Evolutionary conservation across 2,329 filamentous ascomycete species (phyloP).

Genomic region (Fusarium virguliforme): DNA sequence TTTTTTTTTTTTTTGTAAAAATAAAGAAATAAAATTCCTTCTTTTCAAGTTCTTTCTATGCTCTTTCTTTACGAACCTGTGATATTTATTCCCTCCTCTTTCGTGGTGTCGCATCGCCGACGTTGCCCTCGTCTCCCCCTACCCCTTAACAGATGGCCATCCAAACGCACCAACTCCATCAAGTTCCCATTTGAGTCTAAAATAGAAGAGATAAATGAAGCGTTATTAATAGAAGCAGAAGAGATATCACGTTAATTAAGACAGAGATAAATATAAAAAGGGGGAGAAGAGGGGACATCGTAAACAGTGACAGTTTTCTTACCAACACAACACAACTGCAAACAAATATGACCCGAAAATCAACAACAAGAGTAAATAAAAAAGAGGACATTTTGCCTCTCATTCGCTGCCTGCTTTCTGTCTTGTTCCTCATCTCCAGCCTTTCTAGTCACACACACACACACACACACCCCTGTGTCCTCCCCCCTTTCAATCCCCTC

Average conservation of each 20-base stretch:
- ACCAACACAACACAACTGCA: conserved; percentile 8
- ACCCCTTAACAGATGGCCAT: background rate
- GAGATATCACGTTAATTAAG: conserved; percentile 40
- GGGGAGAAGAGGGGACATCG: background rate
- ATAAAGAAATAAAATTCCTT: too few relatives aligned
- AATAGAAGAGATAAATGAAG: background rate
- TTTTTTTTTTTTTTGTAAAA: too few relatives aligned
- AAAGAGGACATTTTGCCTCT: conserved; percentile 31
- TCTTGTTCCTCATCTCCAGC: conserved; percentile 20
- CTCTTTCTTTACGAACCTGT: too few relatives aligned
- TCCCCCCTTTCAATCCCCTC: background rate
- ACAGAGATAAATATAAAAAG: conserved; percentile 30
- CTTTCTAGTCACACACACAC: conserved; percentile 11
- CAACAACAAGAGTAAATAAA: conserved; percentile 8
- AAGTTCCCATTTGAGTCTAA: background rate
- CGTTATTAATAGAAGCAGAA: conserved; percentile 26
- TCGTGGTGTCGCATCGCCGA: background rate
- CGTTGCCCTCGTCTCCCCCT: background rate
- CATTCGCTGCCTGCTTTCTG: conserved; percentile 31
- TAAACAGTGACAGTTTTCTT: conserved; percentile 16
- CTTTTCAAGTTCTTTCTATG: too few relatives aligned
- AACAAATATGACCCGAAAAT: conserved; percentile 33
- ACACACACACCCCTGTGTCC: conserved; percentile 5
- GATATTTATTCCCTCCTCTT: too few relatives aligned
- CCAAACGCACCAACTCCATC: background rate